phyloP scores from a whole-genome alignment of 768 basidiomycete genomes.

The Pleurotus giganteus region DNA sequence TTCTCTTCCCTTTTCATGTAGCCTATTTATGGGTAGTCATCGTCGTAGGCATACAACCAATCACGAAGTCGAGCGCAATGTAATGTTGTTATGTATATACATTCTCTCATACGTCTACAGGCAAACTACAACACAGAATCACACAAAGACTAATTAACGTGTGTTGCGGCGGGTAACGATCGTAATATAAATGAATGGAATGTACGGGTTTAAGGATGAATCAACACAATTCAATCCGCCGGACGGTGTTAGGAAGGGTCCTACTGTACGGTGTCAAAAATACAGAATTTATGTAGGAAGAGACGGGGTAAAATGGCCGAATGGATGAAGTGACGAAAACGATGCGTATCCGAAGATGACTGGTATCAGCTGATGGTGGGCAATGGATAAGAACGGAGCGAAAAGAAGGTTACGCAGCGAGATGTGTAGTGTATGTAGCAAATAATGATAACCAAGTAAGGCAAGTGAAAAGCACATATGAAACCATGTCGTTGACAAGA shows the following conservation, averaged over 20 bases:
- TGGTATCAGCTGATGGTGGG: not conserved
- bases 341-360: conserved; percentile 5
- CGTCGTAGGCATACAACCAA: not conserved
- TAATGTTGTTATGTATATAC: conserved; percentile 3
- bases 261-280: conserved; percentile 6
- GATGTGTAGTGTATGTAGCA: not conserved
- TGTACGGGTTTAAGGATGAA: not conserved
- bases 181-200: conserved; percentile 5
- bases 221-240: not conserved
- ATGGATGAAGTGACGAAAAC: not conserved
- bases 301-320: conserved; percentile 3
- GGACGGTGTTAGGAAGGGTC: not conserved
- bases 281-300: conserved; percentile 1
- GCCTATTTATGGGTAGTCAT: not conserved
- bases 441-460: not conserved
- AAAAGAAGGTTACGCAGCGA: not conserved
- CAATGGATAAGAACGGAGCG: not conserved
- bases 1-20: not conserved
- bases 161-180: conserved; percentile 3
- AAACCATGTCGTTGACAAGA: not conserved
- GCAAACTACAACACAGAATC: conserved; percentile 8
- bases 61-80: not conserved
- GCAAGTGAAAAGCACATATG: not conserved
- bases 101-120: conserved; percentile 7
- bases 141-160: not conserved